phyloP scores from a whole-genome alignment of 169 alveolate species.

The Plasmodium billcollinsi region DNA sequence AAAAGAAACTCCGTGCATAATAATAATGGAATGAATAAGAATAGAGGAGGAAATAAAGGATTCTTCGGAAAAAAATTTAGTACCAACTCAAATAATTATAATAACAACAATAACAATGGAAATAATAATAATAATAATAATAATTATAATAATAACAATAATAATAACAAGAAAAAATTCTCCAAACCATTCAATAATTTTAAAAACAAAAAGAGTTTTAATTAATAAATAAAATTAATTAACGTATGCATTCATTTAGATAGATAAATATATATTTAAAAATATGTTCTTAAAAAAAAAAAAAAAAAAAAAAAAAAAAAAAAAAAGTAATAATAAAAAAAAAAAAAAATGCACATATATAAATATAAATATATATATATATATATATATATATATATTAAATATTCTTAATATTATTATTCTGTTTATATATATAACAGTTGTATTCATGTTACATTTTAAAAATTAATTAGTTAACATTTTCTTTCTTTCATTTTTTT shows the following conservation, averaged over 20 bases:
- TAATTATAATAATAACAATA: neutral
- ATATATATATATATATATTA: neutral
- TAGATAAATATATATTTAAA: too few relatives aligned
- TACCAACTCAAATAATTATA: neutral
- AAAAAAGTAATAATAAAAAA: neutral
- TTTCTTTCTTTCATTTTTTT: too few relatives aligned
- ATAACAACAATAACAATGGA: conserved; percentile 4
- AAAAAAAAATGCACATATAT: neutral
- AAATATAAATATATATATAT: conserved; percentile 7
- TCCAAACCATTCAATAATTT: conserved; percentile 54
- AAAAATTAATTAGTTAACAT: too few relatives aligned
- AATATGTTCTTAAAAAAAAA: neutral
- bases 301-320: neutral
- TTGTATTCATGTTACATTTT: too few relatives aligned
- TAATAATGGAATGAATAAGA: conserved; percentile 21
- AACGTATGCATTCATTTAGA: neutral
- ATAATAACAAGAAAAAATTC: neutral
- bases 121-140: neutral
- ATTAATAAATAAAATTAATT: conserved; percentile 1
- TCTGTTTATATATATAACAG: too few relatives aligned
- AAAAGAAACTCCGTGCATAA: neutral
- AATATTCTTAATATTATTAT: too few relatives aligned
- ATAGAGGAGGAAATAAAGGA: conserved; percentile 4
- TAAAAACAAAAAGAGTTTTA: conserved; percentile 40
- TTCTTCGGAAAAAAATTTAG: conserved; percentile 17